phyloP scores from a whole-genome alignment of 202 grass and related monocot genomes.

The Carex sylvatica region DNA sequence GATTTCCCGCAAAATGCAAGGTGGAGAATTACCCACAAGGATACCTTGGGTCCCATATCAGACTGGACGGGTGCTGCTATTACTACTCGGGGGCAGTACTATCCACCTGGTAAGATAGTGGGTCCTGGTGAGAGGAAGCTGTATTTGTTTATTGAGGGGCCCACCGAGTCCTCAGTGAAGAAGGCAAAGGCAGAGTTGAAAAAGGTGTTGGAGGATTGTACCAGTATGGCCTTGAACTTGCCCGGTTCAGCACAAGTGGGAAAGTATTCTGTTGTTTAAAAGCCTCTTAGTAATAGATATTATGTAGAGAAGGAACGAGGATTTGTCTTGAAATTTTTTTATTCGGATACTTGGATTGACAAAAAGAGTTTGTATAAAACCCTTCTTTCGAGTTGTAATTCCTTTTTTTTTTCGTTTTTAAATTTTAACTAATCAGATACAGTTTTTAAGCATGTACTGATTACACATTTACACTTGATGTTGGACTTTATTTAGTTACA shows the following conservation, averaged over 20 bases:
- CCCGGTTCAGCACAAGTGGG: constrained; percentile 78
- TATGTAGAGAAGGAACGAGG: not conserved
- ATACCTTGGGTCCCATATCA: constrained; percentile 81
- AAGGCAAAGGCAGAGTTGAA: constrained; percentile 93
- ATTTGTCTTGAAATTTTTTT: constrained; percentile 5
- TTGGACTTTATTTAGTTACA: not conserved
- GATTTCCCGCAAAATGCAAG: constrained; percentile 91
- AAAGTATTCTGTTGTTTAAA: constrained; percentile 93
- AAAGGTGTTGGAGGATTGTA: constrained; percentile 80
- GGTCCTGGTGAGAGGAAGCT: constrained; percentile 78
- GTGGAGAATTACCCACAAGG: constrained; percentile 93
- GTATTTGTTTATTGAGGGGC: constrained; percentile 87
- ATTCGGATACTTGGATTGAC: not conserved
- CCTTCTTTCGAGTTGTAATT: not conserved
- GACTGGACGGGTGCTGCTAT: constrained; percentile 87
- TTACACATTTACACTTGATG: not conserved
- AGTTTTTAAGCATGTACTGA: not conserved
- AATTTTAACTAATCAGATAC: constrained; percentile 15
- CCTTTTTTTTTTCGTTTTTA: not conserved
- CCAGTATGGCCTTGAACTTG: constrained; percentile 70
- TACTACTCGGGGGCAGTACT: constrained; percentile 79
- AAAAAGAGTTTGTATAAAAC: constrained; percentile 11
- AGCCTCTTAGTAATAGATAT: constrained; percentile 6
- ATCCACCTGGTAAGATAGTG: constrained; percentile 78
- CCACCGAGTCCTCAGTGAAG: constrained; percentile 80